Evolutionary conservation across 768 basidiomycete species (phyloP).

Genomic region (Arthromyces matolae): DNA sequence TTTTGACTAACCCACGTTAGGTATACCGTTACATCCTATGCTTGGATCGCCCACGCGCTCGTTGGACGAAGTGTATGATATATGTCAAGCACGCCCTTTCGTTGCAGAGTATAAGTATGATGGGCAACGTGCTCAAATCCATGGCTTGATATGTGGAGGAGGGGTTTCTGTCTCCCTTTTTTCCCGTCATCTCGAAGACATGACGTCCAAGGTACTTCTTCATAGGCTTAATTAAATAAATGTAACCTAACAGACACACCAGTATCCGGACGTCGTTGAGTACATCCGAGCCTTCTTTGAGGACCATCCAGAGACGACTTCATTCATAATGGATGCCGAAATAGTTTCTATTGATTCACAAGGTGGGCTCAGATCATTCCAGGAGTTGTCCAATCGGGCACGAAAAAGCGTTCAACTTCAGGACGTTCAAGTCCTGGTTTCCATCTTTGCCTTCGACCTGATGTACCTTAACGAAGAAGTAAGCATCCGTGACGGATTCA

Average conservation of each 20-base stretch:
- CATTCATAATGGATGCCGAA: constrained; percentile 84
- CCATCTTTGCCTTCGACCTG: constrained; percentile 85
- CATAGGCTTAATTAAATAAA: background rate
- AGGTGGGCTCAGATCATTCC: constrained; percentile 72
- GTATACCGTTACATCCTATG: constrained; percentile 81
- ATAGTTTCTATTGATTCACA: constrained; percentile 76
- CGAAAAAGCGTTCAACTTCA: constrained; percentile 76
- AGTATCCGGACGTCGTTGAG: constrained; percentile 81
- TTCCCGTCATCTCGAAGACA: constrained; percentile 87
- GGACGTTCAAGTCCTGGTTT: constrained; percentile 75
- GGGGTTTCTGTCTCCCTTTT: constrained; percentile 58
- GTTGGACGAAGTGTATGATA: constrained; percentile 76
- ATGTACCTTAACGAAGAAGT: constrained; percentile 84
- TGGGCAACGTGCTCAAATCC: constrained; percentile 83
- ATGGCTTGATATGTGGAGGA: constrained; percentile 38
- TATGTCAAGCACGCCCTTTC: constrained; percentile 63
- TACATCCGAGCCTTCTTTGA: constrained; percentile 53
- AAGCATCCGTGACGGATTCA: constrained; percentile 22
- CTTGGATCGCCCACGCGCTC: constrained; percentile 86
- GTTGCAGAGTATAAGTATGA: constrained; percentile 91
- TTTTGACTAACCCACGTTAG: too few relatives aligned
- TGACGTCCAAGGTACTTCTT: constrained; percentile 75
- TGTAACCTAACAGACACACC: too few relatives aligned
- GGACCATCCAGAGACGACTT: constrained; percentile 37
- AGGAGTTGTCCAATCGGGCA: constrained; percentile 81